Evolutionary conservation across 768 basidiomycete species (phyloP).

Genomic region (Naematelia encephala): DNA sequence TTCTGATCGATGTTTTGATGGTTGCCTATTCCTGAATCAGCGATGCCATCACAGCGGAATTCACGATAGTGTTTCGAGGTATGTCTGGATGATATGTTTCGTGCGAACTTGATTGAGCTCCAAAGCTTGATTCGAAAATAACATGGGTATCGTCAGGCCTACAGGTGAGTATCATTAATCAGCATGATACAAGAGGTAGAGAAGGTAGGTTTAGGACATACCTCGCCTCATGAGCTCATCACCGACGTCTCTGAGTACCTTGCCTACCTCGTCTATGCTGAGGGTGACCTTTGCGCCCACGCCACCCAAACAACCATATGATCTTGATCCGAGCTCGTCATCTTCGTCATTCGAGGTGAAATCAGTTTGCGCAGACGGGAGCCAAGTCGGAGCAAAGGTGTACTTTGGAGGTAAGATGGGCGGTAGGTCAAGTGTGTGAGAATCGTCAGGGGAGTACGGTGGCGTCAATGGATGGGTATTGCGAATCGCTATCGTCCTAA

Average conservation of each 20-base stretch:
- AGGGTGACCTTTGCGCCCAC: constrained; percentile 25
- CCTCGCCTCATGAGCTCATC: constrained; percentile 37
- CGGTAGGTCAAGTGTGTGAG: constrained; percentile 5
- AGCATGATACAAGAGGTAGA: neutral
- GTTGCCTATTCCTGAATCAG: neutral
- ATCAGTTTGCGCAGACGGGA: constrained; percentile 5
- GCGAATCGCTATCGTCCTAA: neutral
- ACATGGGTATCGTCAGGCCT: constrained; percentile 78
- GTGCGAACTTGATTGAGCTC: constrained; percentile 74
- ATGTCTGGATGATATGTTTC: constrained; percentile 72
- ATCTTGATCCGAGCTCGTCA: neutral
- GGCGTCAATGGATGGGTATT: constrained; percentile 5
- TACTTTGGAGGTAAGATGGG: constrained; percentile 32
- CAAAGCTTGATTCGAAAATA: constrained; percentile 83
- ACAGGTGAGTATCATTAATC: constrained; percentile 1
- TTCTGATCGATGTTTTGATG: neutral
- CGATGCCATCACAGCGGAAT: constrained; percentile 9
- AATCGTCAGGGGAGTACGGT: constrained; percentile 10
- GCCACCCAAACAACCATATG: constrained; percentile 40
- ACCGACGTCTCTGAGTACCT: constrained; percentile 32
- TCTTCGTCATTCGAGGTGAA: neutral
- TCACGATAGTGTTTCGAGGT: constrained; percentile 56
- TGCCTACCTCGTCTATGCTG: constrained; percentile 35
- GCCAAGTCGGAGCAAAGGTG: constrained; percentile 29
- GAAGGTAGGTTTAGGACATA: constrained; percentile 10